Base-by-base conservation (phyloP, 192 early-diverging fungal genomes). In the Backusella mclennaniae region DNA sequence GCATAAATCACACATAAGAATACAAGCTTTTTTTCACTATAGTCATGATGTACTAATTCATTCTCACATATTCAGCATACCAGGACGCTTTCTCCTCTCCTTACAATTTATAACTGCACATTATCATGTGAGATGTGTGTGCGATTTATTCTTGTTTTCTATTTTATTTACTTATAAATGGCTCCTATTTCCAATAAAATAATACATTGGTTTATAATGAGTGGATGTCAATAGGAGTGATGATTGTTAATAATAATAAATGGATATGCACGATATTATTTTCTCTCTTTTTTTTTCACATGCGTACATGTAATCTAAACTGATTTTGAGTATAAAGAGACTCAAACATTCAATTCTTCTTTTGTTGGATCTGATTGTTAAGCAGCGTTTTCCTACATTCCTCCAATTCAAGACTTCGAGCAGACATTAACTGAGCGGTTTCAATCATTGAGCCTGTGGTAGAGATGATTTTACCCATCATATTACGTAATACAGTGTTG, bases 401-500 rank as follows among this genome's bases (percentile, higher is more conserved):
- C 36, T 76, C 75, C 31, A 49, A 77, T 36, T 78, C 77, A 19
- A 38, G 42, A 35, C 63, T 68, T 69, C 73, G 42, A 17, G 44
- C 41, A 4, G 41, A 36, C 7, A 74, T 41, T 8, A 73, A 26
- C 8, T 38, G 35, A 19, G 59, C 36, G n/a, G 85, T 80, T 44
- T 82, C 73, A 9, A 89, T 29, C 38, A 84, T 79, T 12, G 84
- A 80, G 15, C 88, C 88, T 35, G 84, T 79, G 15, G 75, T 74
- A 1, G 82, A 80, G 36, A 89, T 8, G 3, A 89, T 66, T 38
- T 85, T 67, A 11, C 88, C 88, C 26, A 85, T 70, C 12, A 84
- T 71, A 67, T 79, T 77, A 46, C 86, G 66, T n/a, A 86, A 80
- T 14, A 87, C 80, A 46, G 83, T 72, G 59, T 89, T 84, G 63